These are phyloP conservation scores for Tillandsia leiboldiana DNA, from an alignment of 176 grass and related monocot genomes.

Conservation along the genomic window DNA sequence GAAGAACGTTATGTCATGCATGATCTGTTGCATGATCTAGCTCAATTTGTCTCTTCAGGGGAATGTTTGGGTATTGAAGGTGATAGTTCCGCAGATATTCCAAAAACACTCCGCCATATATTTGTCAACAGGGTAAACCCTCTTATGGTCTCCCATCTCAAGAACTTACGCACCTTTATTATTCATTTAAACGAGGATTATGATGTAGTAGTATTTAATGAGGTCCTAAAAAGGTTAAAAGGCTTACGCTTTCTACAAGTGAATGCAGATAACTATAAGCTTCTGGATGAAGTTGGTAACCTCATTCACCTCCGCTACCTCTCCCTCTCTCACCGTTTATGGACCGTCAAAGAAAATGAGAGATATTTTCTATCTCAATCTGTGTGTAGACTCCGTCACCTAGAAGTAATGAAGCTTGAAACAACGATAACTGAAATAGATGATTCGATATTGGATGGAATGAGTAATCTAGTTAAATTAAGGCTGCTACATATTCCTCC, in stretches of 20 bases:
- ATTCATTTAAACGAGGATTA: constrained; percentile 13
- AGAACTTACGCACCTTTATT: too few species aligned
- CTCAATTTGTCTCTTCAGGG: constrained; percentile 7
- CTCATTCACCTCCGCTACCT: constrained; percentile 29
- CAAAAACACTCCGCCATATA: too few species aligned
- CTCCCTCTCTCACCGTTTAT: not conserved
- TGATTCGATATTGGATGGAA: too few species aligned
- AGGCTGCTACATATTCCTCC: too few species aligned
- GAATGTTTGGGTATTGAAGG: constrained; percentile 14
- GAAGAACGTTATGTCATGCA: constrained; percentile 1
- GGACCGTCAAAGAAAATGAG: not conserved
- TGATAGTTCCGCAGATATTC: not conserved
- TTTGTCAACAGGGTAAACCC: too few species aligned
- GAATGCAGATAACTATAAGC: not conserved
- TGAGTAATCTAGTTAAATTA: too few species aligned
- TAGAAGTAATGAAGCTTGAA: too few species aligned
- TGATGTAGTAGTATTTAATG: constrained; percentile 5
- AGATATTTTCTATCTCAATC: not conserved
- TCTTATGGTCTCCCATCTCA: too few species aligned
- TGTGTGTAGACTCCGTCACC: too few species aligned
- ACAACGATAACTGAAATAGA: too few species aligned
- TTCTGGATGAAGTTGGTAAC: constrained; percentile 19
- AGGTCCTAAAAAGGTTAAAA: constrained; percentile 11
- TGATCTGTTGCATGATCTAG: constrained; percentile 26
- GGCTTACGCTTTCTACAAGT: constrained; percentile 16